These are phyloP conservation scores for Auricularia sp. DNA, from an alignment of 768 basidiomycete genomes.

Conservation along the genomic window DNA sequence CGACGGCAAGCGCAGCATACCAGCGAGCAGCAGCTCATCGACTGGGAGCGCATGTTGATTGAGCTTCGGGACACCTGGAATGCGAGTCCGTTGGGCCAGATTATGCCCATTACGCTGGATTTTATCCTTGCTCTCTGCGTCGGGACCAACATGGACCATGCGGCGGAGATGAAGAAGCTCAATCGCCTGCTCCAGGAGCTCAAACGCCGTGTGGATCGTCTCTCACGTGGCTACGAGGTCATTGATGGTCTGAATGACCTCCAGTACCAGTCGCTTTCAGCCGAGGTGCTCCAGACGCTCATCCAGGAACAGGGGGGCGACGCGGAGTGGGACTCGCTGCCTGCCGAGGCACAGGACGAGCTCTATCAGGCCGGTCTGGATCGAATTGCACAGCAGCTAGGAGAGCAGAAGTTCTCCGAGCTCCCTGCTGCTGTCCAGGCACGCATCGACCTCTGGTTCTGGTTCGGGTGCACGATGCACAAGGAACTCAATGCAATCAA, in stretches of 20 bases:
- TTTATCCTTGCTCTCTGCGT: neutral
- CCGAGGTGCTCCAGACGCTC: neutral
- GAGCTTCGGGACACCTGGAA: neutral
- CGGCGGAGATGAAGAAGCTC: neutral
- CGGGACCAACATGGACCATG: neutral
- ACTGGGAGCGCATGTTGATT: neutral
- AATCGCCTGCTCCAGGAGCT: neutral
- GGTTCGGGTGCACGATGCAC: slow-evolving; percentile 6
- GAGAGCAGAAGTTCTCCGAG: neutral
- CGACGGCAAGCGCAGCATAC: neutral
- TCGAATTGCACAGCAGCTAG: neutral
- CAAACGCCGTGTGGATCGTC: neutral
- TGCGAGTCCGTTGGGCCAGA: neutral
- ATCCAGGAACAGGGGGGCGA: neutral
- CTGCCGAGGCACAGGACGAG: neutral
- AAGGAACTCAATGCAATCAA: slow-evolving; percentile 2
- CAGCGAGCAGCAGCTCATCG: neutral
- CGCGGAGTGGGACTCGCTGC: neutral
- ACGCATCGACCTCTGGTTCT: neutral
- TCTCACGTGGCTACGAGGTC: neutral
- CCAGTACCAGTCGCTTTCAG: neutral
- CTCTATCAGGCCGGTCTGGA: neutral
- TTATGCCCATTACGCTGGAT: neutral
- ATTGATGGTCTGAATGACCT: neutral
- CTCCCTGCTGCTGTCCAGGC: neutral